These are phyloP conservation scores for Sporothrix protearum DNA, from an alignment of 2,329 filamentous ascomycete species.

Conservation along the genomic window DNA sequence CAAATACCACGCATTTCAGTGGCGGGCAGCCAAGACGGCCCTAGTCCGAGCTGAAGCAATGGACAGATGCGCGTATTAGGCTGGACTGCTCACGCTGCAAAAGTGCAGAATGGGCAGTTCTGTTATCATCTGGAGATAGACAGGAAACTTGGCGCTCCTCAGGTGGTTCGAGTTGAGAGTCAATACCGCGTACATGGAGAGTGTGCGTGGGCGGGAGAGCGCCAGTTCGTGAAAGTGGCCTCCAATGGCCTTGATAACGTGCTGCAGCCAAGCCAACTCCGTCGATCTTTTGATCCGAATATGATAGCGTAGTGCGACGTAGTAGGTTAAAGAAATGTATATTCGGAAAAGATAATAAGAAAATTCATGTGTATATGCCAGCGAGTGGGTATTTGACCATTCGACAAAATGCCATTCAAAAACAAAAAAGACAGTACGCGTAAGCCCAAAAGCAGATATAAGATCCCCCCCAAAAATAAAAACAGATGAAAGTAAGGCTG, in stretches of 20 bases:
- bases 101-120: not conserved
- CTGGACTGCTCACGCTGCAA: too few relatives aligned
- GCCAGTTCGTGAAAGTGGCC: not conserved
- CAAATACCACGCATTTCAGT: not conserved
- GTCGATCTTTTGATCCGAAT: not conserved
- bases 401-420: constrained; percentile 19
- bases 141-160: not conserved
- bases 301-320: not conserved
- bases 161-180: not conserved
- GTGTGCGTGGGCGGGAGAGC: not conserved
- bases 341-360: constrained; percentile 2
- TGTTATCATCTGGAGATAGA: constrained; percentile 4
- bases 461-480: not conserved
- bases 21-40: not conserved
- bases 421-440: not conserved
- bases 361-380: constrained; percentile 18
- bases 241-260: not conserved
- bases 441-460: not conserved
- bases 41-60: not conserved
- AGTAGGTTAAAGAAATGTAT: not conserved
- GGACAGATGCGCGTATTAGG: not conserved
- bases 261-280: not conserved
- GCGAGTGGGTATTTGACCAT: constrained; percentile 23
- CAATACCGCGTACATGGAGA: not conserved
- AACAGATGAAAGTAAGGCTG: not conserved